Evolutionary conservation across 495 filamentous ascomycete species (phyloP).

Genomic region (Lophiostoma macrostomum): DNA sequence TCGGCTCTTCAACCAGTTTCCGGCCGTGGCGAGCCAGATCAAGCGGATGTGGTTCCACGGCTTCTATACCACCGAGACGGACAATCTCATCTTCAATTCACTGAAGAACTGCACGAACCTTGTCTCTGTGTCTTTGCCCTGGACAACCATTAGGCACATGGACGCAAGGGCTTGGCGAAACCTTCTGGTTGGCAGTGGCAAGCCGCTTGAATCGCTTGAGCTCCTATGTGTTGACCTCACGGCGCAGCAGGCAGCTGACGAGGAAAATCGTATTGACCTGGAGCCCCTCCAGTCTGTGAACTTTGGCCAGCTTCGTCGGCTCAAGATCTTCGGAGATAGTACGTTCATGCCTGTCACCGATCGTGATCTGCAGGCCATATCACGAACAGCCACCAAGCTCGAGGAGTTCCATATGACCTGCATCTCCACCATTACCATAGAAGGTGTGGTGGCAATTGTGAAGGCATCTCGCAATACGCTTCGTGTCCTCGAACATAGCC

Average conservation of each 20-base stretch:
- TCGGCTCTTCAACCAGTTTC: slow-evolving; percentile 44
- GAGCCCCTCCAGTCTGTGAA: slow-evolving; percentile 43
- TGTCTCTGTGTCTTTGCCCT: slow-evolving; percentile 49
- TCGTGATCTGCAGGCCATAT: slow-evolving; percentile 47
- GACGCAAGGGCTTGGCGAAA: slow-evolving; percentile 46
- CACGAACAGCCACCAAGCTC: slow-evolving; percentile 50
- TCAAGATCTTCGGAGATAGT: slow-evolving; percentile 55
- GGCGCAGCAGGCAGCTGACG: slow-evolving; percentile 36
- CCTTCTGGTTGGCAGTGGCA: slow-evolving; percentile 39
- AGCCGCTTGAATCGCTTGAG: slow-evolving; percentile 49
- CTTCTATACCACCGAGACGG: slow-evolving; percentile 50
- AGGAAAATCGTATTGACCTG: slow-evolving; percentile 34
- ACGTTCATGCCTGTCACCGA: slow-evolving; percentile 52
- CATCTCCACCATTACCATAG: slow-evolving; percentile 49
- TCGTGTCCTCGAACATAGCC: slow-evolving; percentile 52
- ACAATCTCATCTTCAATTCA: slow-evolving; percentile 45
- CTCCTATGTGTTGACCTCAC: slow-evolving; percentile 48
- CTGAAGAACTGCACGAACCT: slow-evolving; percentile 45
- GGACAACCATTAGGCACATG: slow-evolving; percentile 51
- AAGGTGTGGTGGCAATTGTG: slow-evolving; percentile 50
- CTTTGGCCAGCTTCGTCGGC: slow-evolving; percentile 46
- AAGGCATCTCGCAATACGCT: slow-evolving; percentile 47
- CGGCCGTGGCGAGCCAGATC: slow-evolving; percentile 46
- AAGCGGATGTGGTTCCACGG: slow-evolving; percentile 56
- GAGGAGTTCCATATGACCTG: slow-evolving; percentile 53